A percentile compares a stretch with the other conserved stretches of the same genome.
These are phyloP conservation scores for Aureobasidium sp. DNA, from an alignment of 2,329 filamentous ascomycete species.

Conservation along the genomic window DNA sequence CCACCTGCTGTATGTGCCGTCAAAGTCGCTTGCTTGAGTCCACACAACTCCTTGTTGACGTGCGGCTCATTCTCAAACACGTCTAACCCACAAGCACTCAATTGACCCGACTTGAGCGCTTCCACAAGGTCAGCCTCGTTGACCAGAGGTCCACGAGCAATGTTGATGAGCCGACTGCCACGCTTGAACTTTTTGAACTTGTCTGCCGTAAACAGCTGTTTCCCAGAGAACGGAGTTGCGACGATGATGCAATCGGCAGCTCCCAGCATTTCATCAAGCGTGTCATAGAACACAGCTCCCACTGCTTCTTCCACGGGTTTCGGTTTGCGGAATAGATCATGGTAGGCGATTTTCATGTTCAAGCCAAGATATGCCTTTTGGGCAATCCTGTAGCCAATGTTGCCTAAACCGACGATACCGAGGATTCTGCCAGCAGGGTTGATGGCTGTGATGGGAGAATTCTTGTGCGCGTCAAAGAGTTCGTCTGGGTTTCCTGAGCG, in stretches of 20 bases:
- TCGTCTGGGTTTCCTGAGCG: conserved; percentile 35
- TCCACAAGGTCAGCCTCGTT: conserved; percentile 57
- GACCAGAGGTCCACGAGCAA: conserved; percentile 58
- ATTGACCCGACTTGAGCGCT: conserved; percentile 47
- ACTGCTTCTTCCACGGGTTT: conserved; percentile 39
- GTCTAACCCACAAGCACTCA: conserved; percentile 54
- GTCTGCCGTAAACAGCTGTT: conserved; percentile 43
- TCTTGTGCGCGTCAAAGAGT: conserved; percentile 55
- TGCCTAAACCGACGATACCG: conserved; percentile 63
- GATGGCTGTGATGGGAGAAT: conserved; percentile 52
- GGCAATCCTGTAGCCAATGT: conserved; percentile 47
- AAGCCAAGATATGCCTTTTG: conserved; percentile 52
- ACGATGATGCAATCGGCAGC: conserved; percentile 55
- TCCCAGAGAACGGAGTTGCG: conserved; percentile 50
- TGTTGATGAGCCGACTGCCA: conserved; percentile 57
- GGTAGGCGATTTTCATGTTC: conserved; percentile 60
- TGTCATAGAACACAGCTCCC: conserved; percentile 47
- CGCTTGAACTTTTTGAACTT: conserved; percentile 47
- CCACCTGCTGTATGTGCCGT: conserved; percentile 35
- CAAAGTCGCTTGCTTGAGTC: conserved; percentile 36
- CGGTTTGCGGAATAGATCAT: conserved; percentile 50
- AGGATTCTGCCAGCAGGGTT: conserved; percentile 57
- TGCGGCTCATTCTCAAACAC: conserved; percentile 52
- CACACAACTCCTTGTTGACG: conserved; percentile 40
- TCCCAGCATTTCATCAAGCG: conserved; percentile 47